Evolutionary conservation across 176 grass and related monocot genomes (phyloP), one percentile per base, ranked within the genome.

Genomic region (Aegilops umbellulata): DNA sequence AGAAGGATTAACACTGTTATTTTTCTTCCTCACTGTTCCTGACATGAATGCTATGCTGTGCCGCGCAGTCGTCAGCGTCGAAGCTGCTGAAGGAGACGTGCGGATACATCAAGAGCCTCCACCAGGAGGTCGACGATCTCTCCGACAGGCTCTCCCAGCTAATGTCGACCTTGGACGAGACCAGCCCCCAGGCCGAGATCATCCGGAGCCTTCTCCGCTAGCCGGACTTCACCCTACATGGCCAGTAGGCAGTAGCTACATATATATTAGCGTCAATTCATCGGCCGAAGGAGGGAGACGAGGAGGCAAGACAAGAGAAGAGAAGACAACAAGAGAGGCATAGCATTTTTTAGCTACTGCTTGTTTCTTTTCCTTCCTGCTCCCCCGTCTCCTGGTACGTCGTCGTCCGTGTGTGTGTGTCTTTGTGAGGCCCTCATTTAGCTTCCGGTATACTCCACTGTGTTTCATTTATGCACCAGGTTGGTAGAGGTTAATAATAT

Each of bases 1-100:
- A 67, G 55, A 58, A 58, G 55, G 19, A 22, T 22, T 58, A 22
- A 1, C 55, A 1, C 55, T 23, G 31, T 81, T 63, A 2, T 13
- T 53, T 24, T 36, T 10, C 11, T 31, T 46, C n/a, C 25, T 74
- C 69, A 9, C 69, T 84, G 6, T 79, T 84, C 6, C 41, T 25
- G 55, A 20, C 10, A 15, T 55, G 75, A 68, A 46, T 51, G 8
- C 49, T 47, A 46, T 27, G 8, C 49, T 47, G 14, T 51, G 13
- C 6, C 13, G 60, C 78, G 83, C 91, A 97, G 94, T 89, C 83
- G 69, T 94, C 94, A 80, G 92, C 95, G 84, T 70, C 89, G 70
- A 97, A 91, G 85, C 87, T 97, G 34, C 89, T 97, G n/a, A 95
- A 97, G 81, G 95, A 97, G 80, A 97, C 95, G 49, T 97, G 95